Conservation (phyloP, 805 yeast species). For the Groenewaldozyma salmanticensis region DNA sequence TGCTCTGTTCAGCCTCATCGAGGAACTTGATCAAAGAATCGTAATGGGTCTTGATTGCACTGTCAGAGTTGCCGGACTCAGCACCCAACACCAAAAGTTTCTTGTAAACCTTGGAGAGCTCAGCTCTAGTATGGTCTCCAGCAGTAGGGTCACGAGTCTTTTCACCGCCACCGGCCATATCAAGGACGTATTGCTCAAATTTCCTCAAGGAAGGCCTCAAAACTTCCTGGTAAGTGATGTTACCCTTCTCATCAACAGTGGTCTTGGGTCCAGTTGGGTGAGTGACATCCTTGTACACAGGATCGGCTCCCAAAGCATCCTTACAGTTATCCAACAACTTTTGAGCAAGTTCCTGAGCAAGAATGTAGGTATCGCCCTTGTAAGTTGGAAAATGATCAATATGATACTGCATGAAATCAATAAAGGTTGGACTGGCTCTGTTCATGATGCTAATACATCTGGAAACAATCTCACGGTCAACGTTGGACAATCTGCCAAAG, state of each 20-base stretch:
- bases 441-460: constrained; percentile 97
- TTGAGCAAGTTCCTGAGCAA: constrained; percentile 83
- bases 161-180: constrained; percentile 93
- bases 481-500: constrained; percentile 81
- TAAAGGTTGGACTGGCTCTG: constrained; percentile 86
- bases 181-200: constrained; percentile 88
- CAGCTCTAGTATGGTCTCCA: constrained; percentile 53
- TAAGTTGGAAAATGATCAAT: constrained; percentile 75
- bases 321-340: constrained; percentile 93
- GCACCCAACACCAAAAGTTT: constrained; percentile 63
- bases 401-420: constrained; percentile 94
- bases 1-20: constrained; percentile 41
- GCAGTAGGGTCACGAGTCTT: constrained; percentile 63
- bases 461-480: constrained; percentile 92
- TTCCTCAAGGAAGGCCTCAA: constrained; percentile 88
- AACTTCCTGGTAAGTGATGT: constrained; percentile 71
- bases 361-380: constrained; percentile 85
- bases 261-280: constrained; percentile 95
- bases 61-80: constrained; percentile 39
- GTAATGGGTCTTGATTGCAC: constrained; percentile 35
- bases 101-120: constrained; percentile 71
- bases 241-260: constrained; percentile 78
- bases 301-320: constrained; percentile 68
- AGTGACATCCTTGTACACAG: constrained; percentile 91
- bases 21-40: constrained; percentile 25